Conservation (phyloP, 805 yeast species). For the Myxozyma neotropica region DNA sequence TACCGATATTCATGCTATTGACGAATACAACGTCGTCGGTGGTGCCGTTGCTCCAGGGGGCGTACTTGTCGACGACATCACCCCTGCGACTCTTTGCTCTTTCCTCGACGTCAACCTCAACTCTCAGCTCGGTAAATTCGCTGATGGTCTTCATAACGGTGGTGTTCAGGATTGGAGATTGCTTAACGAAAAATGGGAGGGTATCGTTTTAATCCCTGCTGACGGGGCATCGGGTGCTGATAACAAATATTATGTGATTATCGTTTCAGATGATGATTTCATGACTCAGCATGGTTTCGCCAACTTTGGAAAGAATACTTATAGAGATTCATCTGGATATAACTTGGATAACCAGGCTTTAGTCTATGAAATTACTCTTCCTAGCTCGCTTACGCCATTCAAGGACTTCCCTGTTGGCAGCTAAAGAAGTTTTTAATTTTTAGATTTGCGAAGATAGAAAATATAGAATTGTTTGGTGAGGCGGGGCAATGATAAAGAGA, state of each 20-base stretch:
- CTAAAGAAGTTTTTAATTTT: background rate
- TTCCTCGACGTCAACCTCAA: slow-evolving; percentile 29
- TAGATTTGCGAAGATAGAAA: too few relatives aligned
- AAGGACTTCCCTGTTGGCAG: background rate
- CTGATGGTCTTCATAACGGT: slow-evolving; percentile 31
- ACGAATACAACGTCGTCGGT: slow-evolving; percentile 21
- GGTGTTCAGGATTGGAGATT: slow-evolving; percentile 25
- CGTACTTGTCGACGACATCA: slow-evolving; percentile 20
- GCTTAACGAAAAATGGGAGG: slow-evolving; percentile 34
- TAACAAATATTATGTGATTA: slow-evolving; percentile 18
- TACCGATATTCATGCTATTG: slow-evolving; percentile 20
- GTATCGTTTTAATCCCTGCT: slow-evolving; percentile 24
- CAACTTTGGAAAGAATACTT: slow-evolving; percentile 23
- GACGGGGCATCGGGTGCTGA: slow-evolving; percentile 32
- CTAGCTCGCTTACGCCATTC: slow-evolving; percentile 18
- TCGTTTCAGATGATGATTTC: slow-evolving; percentile 30
- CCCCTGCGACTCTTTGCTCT: slow-evolving; percentile 24
- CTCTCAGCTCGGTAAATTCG: slow-evolving; percentile 25
- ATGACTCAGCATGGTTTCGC: slow-evolving; percentile 25
- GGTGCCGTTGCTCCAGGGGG: slow-evolving; percentile 30
- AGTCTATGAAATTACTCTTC: slow-evolving; percentile 22
- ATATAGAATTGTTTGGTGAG: too few relatives aligned
- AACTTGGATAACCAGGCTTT: slow-evolving; percentile 31
- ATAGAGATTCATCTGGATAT: slow-evolving; percentile 19
- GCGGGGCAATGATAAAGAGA: too few relatives aligned